phyloP scores from a whole-genome alignment of 345 rosid genomes.

The Pugionium cornutum region DNA sequence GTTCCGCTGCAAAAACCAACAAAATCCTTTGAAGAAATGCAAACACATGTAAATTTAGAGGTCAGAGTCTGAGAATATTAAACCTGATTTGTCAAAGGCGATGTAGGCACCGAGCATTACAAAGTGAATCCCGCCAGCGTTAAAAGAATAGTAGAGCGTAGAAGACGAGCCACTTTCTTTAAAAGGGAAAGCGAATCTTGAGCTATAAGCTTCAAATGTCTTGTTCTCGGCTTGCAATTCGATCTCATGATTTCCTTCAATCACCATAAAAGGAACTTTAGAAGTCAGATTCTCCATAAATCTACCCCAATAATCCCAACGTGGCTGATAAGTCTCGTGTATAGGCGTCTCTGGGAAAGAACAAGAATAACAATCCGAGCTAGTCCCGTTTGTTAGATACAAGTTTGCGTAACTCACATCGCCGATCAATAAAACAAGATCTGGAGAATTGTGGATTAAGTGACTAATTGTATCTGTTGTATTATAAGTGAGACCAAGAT shows the following conservation, averaged over 20 bases:
- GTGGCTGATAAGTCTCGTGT: slow-evolving; percentile 84
- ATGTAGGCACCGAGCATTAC: slow-evolving; percentile 81
- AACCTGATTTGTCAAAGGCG: slow-evolving; percentile 61
- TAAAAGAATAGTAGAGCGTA: slow-evolving; percentile 75
- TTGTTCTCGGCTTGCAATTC: slow-evolving; percentile 69
- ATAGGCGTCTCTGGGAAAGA: slow-evolving; percentile 59
- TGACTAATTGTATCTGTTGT: slow-evolving; percentile 68
- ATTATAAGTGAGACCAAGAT: slow-evolving; percentile 82
- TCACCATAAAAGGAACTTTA: slow-evolving; percentile 76
- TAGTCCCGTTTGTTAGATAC: slow-evolving; percentile 81
- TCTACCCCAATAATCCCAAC: slow-evolving; percentile 96
- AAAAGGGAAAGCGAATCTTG: slow-evolving; percentile 84
- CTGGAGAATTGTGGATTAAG: slow-evolving; percentile 59
- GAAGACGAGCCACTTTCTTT: slow-evolving; percentile 74
- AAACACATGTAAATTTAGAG: neutral
- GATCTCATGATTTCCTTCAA: slow-evolving; percentile 88
- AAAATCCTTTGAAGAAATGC: neutral
- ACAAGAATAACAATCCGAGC: slow-evolving; percentile 71
- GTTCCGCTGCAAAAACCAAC: slow-evolving; percentile 54
- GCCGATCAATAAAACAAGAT: slow-evolving; percentile 68
- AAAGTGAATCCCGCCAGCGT: slow-evolving; percentile 94
- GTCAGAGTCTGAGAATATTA: slow-evolving; percentile 4
- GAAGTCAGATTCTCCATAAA: slow-evolving; percentile 77
- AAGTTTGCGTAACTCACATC: slow-evolving; percentile 73
- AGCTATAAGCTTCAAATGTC: slow-evolving; percentile 71